Evolutionary conservation across 805 yeast species (phyloP).

Genomic region (Starmerella khaoyaiensis): DNA sequence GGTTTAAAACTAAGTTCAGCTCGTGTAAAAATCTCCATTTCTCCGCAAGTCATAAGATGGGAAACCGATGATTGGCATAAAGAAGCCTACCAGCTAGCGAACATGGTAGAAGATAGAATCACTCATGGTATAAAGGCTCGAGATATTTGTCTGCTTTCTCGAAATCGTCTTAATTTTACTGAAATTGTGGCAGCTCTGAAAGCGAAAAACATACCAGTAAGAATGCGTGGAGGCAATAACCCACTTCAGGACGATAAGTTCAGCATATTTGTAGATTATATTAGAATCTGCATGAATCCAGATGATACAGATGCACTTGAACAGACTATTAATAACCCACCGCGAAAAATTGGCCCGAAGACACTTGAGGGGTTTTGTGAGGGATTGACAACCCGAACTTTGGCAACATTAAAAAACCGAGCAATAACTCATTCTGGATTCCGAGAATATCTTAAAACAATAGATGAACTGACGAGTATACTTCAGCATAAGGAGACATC

Average conservation of each 20-base stretch:
- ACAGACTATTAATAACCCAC: conserved; percentile 46
- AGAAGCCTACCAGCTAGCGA: conserved; percentile 36
- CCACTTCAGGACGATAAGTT: conserved; percentile 74
- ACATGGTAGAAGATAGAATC: conserved; percentile 32
- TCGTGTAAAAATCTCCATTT: background rate
- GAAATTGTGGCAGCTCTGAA: conserved; percentile 52
- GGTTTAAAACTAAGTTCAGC: conserved; percentile 8
- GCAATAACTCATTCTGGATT: conserved; percentile 1
- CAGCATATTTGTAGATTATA: conserved; percentile 44
- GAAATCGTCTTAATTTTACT: conserved; percentile 28
- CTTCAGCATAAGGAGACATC: background rate
- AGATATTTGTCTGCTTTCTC: conserved; percentile 62
- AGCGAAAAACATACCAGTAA: conserved; percentile 46
- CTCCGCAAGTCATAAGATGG: conserved; percentile 4
- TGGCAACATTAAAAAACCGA: background rate
- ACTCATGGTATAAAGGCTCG: conserved; percentile 36
- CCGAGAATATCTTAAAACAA: background rate
- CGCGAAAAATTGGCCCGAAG: conserved; percentile 54
- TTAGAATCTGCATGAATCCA: conserved; percentile 48
- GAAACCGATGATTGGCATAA: background rate
- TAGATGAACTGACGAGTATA: background rate
- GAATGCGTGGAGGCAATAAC: conserved; percentile 56
- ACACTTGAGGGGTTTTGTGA: conserved; percentile 31
- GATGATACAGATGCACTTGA: conserved; percentile 48
- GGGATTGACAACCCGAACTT: background rate